A percentile compares a stretch with the other conserved stretches of the same genome.
These are phyloP conservation scores for Elsinoe ampelina DNA, from an alignment of 2,329 filamentous ascomycete genomes.

Conservation along the genomic window DNA sequence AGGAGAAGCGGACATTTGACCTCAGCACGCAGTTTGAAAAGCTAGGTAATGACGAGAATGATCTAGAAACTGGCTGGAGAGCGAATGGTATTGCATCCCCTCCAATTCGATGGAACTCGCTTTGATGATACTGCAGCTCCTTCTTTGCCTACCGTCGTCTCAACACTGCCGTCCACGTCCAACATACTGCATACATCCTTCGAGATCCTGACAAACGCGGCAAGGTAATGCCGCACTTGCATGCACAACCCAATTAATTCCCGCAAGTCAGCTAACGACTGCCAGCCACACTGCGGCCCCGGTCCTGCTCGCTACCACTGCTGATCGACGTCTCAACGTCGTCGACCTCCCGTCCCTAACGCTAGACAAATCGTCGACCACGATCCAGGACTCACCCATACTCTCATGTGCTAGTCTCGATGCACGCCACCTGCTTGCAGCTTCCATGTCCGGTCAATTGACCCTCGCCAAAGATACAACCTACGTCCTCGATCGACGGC, in stretches of 20 bases:
- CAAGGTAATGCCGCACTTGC: constrained; percentile 7
- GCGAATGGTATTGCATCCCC: constrained; percentile 9
- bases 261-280: background rate
- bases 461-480: constrained; percentile 29
- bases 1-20: constrained; percentile 52
- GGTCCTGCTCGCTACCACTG: constrained; percentile 36
- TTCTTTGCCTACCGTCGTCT: constrained; percentile 33
- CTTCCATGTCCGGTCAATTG: constrained; percentile 52
- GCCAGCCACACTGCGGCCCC: constrained; percentile 14
- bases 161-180: constrained; percentile 38
- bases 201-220: constrained; percentile 19
- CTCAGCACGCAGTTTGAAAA: constrained; percentile 48
- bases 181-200: constrained; percentile 46
- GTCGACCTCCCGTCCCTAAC: constrained; percentile 30
- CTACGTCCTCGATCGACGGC: constrained; percentile 37
- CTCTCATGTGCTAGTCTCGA: constrained; percentile 41
- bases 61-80: constrained; percentile 18
- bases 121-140: constrained; percentile 32
- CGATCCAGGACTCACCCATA: constrained; percentile 44
- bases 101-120: constrained; percentile 15
- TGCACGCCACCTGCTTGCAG: constrained; percentile 39
- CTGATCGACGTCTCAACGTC: constrained; percentile 41
- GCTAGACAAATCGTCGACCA: constrained; percentile 29
- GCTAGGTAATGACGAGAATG: constrained; percentile 36
- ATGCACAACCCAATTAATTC: background rate